Base-by-base conservation (phyloP, 106 monocot genomes). In the Xerophyta viscosa region DNA sequence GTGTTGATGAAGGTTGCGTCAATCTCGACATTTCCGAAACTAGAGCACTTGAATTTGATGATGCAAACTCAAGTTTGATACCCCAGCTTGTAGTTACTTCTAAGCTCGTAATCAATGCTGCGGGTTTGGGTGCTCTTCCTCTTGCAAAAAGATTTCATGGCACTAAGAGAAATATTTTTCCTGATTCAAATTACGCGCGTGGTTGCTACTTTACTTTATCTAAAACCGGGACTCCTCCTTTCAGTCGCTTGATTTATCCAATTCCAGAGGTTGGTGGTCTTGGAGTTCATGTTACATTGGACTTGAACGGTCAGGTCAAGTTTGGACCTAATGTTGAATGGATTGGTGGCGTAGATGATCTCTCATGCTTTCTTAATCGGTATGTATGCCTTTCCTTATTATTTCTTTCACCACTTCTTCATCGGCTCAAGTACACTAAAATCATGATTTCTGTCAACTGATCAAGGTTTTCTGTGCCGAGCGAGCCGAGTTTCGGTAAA, bases 251-350 rank as follows among this genome's bases (percentile, higher is more conserved):
- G 50, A 86, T 98, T 56, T 98, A 98, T 78, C 96, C 96, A 41
- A 66, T 98, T 27, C 96, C 96, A 27, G 86, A 89, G 43, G 85
- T 79, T 77, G 96, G 96, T 55, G 88, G 96, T 21, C 69, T 98
- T 62, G 96, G 96, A 30, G 86, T 98, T 20, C 96, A 98, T 71
- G 96, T 86, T 36, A 98, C 89, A 19, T 46, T 98, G 29, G 89
- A 98, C 56, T 60, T 98, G 39, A 76, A 77, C 71, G 89, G 89
- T 5, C 54, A 50, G 19, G 60, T 82, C 21, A 89, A 82, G 70
- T 98, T 98, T 79, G 96, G 89, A 27, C 96, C 96, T 15, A 85
- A 98, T 71, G 96, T 98, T 31, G 82, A 89, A 74, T 98, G 96
- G 96, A 85, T 98, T 22, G 42, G 66, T 48, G 65, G 66, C 54